Evolutionary conservation across 1,284 basidiomycete species (phyloP), one percentile per base, ranked within the genome.

Genomic region (Uromyces viciae-fabae): DNA sequence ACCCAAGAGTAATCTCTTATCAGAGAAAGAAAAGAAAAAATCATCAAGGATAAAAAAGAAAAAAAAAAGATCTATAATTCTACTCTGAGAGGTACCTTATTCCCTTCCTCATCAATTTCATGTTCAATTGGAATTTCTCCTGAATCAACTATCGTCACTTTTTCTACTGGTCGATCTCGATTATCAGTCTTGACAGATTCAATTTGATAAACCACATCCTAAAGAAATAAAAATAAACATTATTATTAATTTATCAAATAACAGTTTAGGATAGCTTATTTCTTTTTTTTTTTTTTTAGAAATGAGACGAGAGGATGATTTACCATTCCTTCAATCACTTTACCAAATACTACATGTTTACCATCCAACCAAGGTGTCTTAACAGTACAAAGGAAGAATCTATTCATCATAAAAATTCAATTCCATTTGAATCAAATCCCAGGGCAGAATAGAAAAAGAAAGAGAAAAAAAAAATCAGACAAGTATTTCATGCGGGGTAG

Each of bases 21-120:
- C n/a, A n/a, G n/a, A n/a, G n/a, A n/a, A n/a, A n/a, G n/a, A n/a
- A n/a, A n/a, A n/a, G n/a, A n/a, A n/a, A n/a, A n/a, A n/a, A n/a
- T n/a, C n/a, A n/a, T n/a, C n/a, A n/a, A n/a, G n/a, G n/a, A n/a
- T n/a, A n/a, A n/a, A n/a, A n/a, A n/a, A n/a, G n/a, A n/a, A n/a
- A n/a, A n/a, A n/a, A n/a, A n/a, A n/a, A n/a, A n/a, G 60, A n/a
- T 69, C 64, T 60, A 79, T 42, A 79, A 54, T 71, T 79, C 77
- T 19, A 72, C 77, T 52, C 77, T 66, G 42, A 58, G 77, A 79
- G 77, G 77, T 64, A 79, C 77, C 77, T 79, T 54, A 40, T 79
- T 79, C 43, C 77, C 77, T 69, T 72, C 77, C 17, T 56, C 56
- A 60, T 79, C 77, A 0, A 62, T 43, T 62, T 79, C 14, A 7